A percentile compares a stretch with the other conserved stretches of the same genome.
phyloP scores from a whole-genome alignment of 2,329 filamentous ascomycete species.

The Aspergillus sp. region DNA sequence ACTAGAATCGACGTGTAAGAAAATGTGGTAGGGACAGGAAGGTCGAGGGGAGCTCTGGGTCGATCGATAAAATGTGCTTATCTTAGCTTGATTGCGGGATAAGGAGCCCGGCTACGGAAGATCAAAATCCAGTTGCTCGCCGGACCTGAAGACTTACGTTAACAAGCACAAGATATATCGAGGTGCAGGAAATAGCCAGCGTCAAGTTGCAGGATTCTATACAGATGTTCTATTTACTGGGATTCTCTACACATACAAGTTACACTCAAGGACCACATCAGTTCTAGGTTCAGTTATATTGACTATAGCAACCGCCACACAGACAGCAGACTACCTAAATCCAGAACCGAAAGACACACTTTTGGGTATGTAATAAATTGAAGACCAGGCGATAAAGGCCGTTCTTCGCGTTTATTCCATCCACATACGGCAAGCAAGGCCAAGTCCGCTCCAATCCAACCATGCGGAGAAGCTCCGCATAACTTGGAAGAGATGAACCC shows the following conservation, averaged over 20 bases:
- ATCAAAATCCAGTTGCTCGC: background rate
- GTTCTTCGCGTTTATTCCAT: constrained; percentile 57
- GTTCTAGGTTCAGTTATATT: constrained; percentile 22
- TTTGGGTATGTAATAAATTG: constrained; percentile 43
- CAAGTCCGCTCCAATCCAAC: constrained; percentile 31
- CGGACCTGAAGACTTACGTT: background rate
- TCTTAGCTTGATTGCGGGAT: background rate
- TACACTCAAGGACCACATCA: constrained; percentile 10
- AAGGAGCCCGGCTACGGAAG: background rate
- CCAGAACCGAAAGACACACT: constrained; percentile 30
- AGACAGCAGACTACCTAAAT: constrained; percentile 26
- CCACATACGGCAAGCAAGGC: constrained; percentile 42
- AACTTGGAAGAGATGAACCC: constrained; percentile 29
- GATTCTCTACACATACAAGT: background rate
- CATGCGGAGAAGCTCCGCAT: constrained; percentile 29
- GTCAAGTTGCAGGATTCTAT: too few relatives aligned
- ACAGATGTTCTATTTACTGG: background rate
- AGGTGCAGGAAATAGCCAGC: too few relatives aligned
- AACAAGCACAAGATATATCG: background rate
- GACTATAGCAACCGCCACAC: constrained; percentile 26
- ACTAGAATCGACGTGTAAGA: background rate
- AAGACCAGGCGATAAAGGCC: constrained; percentile 55
- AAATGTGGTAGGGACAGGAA: background rate
- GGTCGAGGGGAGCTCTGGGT: background rate
- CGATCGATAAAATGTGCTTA: background rate